Base-by-base conservation (phyloP, 2,329 filamentous ascomycete genomes). In the Paracoccidioides brasiliensis region DNA sequence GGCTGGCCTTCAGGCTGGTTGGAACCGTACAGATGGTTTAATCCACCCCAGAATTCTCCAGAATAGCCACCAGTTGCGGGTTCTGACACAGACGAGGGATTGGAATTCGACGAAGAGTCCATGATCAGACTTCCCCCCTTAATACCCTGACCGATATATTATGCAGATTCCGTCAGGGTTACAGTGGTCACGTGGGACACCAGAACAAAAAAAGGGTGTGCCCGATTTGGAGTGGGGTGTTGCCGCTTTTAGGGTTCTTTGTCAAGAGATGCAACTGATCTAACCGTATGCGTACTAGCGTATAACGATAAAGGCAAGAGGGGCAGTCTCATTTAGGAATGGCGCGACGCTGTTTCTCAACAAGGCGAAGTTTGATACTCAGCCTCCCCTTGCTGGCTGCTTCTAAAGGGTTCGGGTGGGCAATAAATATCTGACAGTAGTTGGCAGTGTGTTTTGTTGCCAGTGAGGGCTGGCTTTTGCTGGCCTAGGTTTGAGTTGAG, bases 1-100 rank as follows among this genome's bases (percentile, higher is more conserved):
- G 65, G 64, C 55, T 66, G 65, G 38, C 64, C 56, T 28, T 63
- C 55, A 51, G 64, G 61, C 3, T 62, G 62, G 28, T 56, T 46
- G 8, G 59, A 49, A 4, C 58, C 33, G 55, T 69, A 72, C 41
- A 71, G 55, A 5, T 66, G 52, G 49, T 69, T 69, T 51, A 72
- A 62, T 12, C 58, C 63, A 55, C 62, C 64, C 71, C 71, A 73
- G 58, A 68, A 72, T n/a, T 71, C 70, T 8, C 65, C 53, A 15
- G 64, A 60, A 14, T 70, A 59, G 28, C 63, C 59, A 37, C 45
- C 40, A 7, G 58, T 59, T 30, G 66, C 59, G 40, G 63, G 59
- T 57, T 66, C 64, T 53, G 66, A 54, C 33, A 61, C 60, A 59
- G 64, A 62, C 33, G 63, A 62, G 57, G 67, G 54, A 44, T 66